Base-by-base conservation (phyloP, 495 filamentous ascomycete species). In the Penicillium ucsense region DNA sequence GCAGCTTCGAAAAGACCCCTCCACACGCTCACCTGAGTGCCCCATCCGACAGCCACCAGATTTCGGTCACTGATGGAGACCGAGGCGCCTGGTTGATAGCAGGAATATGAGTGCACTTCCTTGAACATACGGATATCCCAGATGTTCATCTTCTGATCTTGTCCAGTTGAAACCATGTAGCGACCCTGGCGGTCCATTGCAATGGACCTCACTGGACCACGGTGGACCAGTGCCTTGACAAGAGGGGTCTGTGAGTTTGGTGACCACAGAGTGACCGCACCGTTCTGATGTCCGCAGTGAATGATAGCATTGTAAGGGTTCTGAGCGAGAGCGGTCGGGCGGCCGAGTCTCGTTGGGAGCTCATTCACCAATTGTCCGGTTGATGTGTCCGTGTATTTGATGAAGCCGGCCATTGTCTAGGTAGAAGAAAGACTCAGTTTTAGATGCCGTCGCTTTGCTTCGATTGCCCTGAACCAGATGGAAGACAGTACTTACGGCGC, bases 101-200 rank as follows among this genome's bases (percentile, higher is more conserved):
- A 86, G 49, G 88, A 91, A 71, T 95, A 96, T 50, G 75, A 86
- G 64, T 94, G 86, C 10, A 97, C 85, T 59, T 94, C 85, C 45
- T 85, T 86, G 67, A 89, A 94, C 75, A 85, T 94, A 20, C 92
- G 84, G 53, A 98, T 84, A 63, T 98, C 92, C 88, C 94, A 98
- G 11, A 98, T 83, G 28, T 84, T 80, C 89, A 97, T 95, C 59
- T 83, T 86, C 47, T 79, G 72, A 63, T 98, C 92, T 55, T 94
- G 87, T 4, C 92, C 94, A 3, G 88, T 83, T 1, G 91, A 85
- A 9, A 94, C 87, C 91, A 98, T 97, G 68, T 97, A 97, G 42
- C 85, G 80, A 28, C 92, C 92, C 64, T 88, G 82, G 38, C 91
- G 77, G 59, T 98, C 91, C 31, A 97, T 76, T 9, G 88, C 86